A percentile compares a stretch with the other conserved stretches of the same genome.
phyloP scores from a whole-genome alignment of 345 rosid genomes.

The Pistacia vera region DNA sequence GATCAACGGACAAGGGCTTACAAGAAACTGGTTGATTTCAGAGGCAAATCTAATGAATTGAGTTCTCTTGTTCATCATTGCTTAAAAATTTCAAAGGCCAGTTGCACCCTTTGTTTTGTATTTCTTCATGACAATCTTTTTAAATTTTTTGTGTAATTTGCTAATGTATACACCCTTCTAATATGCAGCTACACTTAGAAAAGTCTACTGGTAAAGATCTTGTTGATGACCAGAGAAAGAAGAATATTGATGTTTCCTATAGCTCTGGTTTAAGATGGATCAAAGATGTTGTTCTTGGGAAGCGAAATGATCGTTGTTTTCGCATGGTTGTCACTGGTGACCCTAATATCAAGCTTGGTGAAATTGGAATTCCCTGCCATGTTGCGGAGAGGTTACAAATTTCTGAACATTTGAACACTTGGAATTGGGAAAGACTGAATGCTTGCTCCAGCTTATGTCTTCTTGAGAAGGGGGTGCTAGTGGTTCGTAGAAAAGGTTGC shows the following conservation, averaged over 20 bases:
- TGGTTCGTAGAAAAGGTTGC: slow-evolving; percentile 62
- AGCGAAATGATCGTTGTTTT: slow-evolving; percentile 79
- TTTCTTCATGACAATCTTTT: not conserved
- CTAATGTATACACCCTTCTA: slow-evolving; percentile 14
- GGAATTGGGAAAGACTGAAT: slow-evolving; percentile 66
- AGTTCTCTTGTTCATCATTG: slow-evolving; percentile 73
- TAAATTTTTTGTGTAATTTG: slow-evolving; percentile 5
- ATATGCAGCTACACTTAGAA: slow-evolving; percentile 65
- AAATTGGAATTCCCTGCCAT: slow-evolving; percentile 83
- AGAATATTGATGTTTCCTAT: slow-evolving; percentile 43
- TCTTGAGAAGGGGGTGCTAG: slow-evolving; percentile 60
- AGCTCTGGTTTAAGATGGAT: slow-evolving; percentile 84
- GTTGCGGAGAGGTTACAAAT: slow-evolving; percentile 78
- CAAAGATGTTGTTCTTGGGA: slow-evolving; percentile 90
- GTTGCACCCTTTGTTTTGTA: slow-evolving; percentile 19
- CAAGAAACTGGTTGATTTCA: slow-evolving; percentile 69
- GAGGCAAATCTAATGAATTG: slow-evolving; percentile 68
- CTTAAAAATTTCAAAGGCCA: slow-evolving; percentile 81
- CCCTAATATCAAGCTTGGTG: slow-evolving; percentile 65
- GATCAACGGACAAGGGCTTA: slow-evolving; percentile 81
- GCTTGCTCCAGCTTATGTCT: slow-evolving; percentile 47
- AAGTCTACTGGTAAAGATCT: slow-evolving; percentile 49
- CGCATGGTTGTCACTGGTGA: slow-evolving; percentile 92
- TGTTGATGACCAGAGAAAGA: slow-evolving; percentile 40
- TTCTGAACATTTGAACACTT: slow-evolving; percentile 66